Base-by-base conservation (phyloP, 2,329 filamentous ascomycete genomes). In the Fusarium lyarnte region DNA sequence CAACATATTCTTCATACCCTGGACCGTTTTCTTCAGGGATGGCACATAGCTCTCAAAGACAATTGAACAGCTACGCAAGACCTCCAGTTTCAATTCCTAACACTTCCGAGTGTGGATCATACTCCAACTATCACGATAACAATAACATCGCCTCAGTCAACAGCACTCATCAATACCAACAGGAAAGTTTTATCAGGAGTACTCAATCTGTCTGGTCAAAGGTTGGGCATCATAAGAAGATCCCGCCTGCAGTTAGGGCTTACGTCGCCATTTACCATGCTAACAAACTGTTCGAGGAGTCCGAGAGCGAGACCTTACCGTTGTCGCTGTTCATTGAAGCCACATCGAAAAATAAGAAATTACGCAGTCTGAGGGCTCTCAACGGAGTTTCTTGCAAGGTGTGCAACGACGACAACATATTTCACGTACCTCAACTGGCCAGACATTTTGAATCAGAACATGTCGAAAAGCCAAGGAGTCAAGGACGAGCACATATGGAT, bases 261-360 rank as follows among this genome's bases (percentile, higher is more conserved):
- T 88, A 88, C 66, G 86, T 90, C 51, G 84, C 93, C 14, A 85
- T 95, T 45, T 85, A 92, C 76, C 89, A 92, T 77, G 82, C 90
- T 57, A 84, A 87, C 62, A 85, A 86, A 60, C 85, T 84, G 39
- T 93, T 91, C 76, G 83, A 86, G 46, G 79, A 86, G 21, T 85
- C 84, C 53, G 93, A 91, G 78, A 82, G 82, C 21, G 85, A 90
- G 66, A 85, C 86, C 43, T 87, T 89, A 2, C 83, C 86, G 13
- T 77, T 94, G 38, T 81, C 81, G 17, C 85, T 90, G 80, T 89
- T 92, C 69, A 88, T 86, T 63, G 90, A 89, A 59, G 87, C 86
- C 3, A 76, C 91, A 36, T 85, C 85, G n/a, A 86, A 85, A 54
- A 85, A 86, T 59, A 86, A 86, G 69, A 85, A 87, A 38, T 88